These are phyloP conservation scores for Ceratobasidium papillatum DNA, from an alignment of 1,284 basidiomycete species.

Conservation along the genomic window DNA sequence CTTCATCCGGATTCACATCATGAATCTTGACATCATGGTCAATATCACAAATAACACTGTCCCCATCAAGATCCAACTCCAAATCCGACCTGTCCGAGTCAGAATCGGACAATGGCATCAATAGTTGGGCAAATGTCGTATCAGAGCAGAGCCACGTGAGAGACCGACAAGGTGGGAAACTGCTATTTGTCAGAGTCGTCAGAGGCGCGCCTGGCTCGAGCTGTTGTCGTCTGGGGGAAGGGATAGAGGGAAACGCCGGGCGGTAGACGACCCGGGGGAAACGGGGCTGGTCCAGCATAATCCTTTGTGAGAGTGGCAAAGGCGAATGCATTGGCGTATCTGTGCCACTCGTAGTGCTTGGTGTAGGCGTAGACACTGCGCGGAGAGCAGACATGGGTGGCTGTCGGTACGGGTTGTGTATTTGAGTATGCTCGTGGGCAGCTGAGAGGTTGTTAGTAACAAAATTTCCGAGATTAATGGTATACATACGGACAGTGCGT, in stretches of 20 bases:
- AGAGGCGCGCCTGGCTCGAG: constrained; percentile 22
- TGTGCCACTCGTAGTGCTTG: constrained; percentile 14
- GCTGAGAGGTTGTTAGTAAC: constrained; percentile 4
- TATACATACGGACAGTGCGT: constrained; percentile 29
- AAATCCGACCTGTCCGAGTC: constrained; percentile 31
- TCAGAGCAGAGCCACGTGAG: constrained; percentile 31
- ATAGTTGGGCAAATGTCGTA: constrained; percentile 31
- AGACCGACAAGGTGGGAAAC: constrained; percentile 3
- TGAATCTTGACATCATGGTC: constrained; percentile 34
- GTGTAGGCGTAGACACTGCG: constrained; percentile 24
- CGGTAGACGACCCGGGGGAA: constrained; percentile 32
- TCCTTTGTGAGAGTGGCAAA: constrained; percentile 12
- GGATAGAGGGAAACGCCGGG: constrained; percentile 14
- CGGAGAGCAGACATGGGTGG: constrained; percentile 17
- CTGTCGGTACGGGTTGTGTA: constrained; percentile 33
- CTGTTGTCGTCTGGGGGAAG: constrained; percentile 17
- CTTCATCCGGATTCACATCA: constrained; percentile 33
- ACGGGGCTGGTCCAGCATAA: constrained; percentile 27
- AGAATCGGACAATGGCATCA: constrained; percentile 29
- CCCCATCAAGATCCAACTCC: constrained; percentile 30
- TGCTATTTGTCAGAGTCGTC: background rate
- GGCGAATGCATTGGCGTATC: constrained; percentile 39
- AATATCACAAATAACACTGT: constrained; percentile 20
- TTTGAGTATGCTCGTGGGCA: constrained; percentile 18
- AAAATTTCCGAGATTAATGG: background rate